Base-by-base conservation (phyloP, 2,329 filamentous ascomycete genomes). In the Penicillium sp. region DNA sequence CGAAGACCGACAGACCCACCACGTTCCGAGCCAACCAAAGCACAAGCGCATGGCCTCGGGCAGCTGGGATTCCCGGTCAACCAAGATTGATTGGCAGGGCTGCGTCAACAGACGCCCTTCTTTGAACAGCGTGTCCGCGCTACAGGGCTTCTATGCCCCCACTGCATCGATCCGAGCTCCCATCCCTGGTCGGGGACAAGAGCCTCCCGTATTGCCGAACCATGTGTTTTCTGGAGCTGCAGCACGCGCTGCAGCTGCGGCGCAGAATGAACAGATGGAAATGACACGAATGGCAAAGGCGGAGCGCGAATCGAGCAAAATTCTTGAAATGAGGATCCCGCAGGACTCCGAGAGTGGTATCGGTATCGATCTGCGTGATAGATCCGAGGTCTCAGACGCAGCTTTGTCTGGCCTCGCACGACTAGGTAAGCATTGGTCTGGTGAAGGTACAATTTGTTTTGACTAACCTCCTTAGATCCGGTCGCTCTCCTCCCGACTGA, bases 401-500 rank as follows among this genome's bases (percentile, higher is more conserved):
- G 70, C 72, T 45, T 57, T 71, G 13, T 18, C 16, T 41, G 69
- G 71, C 32, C 56, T 78, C 24, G 54, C 75, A 31, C 74, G 75
- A 44, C 58, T 72, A 57, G 72, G 73, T 74, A 64, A 55, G 65
- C 39, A 42, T 16, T 22, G 14, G 13, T 45, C 6, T 22, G 3
- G n/a, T 42, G 32, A 14, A 42, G 32, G 13, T 24, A 29, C 34
- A 7, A 7, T 36, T n/a, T 13, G 34, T 36, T n/a, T 6, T 3
- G n/a, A 36, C 54, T 54, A 54, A 60, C 57, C 57, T 56, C 64
- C 45, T 59, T 66, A 75, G 83, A 87, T 64, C 83, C 83, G 18
- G 75, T 83, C 32, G 70, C 73, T 38, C 70, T 75, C 8, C 74
- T 88, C 4, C 85, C 85, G 2, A 72, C 79, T 10, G 86, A 88